Evolutionary conservation across 257 asterid species (phyloP).

Genomic region (Przewalskia tangutica): DNA sequence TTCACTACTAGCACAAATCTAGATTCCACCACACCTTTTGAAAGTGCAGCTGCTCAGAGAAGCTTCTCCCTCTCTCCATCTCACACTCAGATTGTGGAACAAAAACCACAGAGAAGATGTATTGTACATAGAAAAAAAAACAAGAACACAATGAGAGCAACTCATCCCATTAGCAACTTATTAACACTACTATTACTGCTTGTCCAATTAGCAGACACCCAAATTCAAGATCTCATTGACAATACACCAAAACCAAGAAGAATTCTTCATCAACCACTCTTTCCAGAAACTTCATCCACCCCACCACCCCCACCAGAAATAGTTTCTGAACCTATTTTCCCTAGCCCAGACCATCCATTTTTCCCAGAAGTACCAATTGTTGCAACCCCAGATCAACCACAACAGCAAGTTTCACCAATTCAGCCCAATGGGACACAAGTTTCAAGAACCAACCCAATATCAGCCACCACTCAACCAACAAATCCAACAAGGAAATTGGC

Average conservation of each 20-base stretch:
- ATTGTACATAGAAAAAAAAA: background rate
- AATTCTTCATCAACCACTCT: slow-evolving; percentile 80
- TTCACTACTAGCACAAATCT: background rate
- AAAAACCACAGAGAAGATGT: background rate
- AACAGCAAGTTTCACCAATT: slow-evolving; percentile 4
- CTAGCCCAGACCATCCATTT: slow-evolving; percentile 76
- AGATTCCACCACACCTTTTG: background rate
- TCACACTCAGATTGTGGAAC: background rate
- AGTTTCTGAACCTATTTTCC: slow-evolving; percentile 19
- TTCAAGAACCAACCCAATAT: background rate
- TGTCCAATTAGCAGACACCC: background rate
- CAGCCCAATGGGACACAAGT: background rate
- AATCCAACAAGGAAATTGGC: slow-evolving; percentile 32
- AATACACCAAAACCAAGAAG: slow-evolving; percentile 29
- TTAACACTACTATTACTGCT: slow-evolving; percentile 14
- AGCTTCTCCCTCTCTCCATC: background rate
- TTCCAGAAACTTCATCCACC: slow-evolving; percentile 36
- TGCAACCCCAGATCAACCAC: slow-evolving; percentile 34
- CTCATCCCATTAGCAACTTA: slow-evolving; percentile 24
- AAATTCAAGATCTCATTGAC: slow-evolving; percentile 16
- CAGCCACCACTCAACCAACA: slow-evolving; percentile 8
- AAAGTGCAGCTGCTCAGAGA: background rate
- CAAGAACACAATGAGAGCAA: slow-evolving; percentile 5
- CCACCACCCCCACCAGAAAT: slow-evolving; percentile 15
- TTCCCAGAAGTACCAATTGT: slow-evolving; percentile 77